phyloP scores from a whole-genome alignment of 2,329 filamentous ascomycete genomes.

The Fusarium sambucinum region DNA sequence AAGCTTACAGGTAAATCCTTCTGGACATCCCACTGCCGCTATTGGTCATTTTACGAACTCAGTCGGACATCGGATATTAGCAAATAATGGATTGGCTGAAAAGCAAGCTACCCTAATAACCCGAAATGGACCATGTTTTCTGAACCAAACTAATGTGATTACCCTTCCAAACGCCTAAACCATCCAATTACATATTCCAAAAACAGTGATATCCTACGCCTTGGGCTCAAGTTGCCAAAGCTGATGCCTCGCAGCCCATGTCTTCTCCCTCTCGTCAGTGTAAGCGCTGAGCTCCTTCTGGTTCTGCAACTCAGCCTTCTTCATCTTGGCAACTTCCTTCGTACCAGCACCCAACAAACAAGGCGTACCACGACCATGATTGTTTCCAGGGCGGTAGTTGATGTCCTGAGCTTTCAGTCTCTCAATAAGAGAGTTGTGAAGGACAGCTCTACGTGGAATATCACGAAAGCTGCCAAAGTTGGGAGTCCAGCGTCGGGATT shows the following conservation, averaged over 20 bases:
- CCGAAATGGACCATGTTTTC: background rate
- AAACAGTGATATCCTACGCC: background rate
- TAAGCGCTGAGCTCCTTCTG: background rate
- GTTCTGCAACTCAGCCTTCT: background rate
- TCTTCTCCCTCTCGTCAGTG: accelerated
- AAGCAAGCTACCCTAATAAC: accelerated
- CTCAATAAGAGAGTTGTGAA: conserved; percentile 1
- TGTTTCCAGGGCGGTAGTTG: background rate
- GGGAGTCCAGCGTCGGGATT: background rate
- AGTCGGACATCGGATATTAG: too few species aligned
- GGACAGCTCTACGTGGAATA: background rate
- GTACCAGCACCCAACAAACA: background rate
- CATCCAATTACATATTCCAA: background rate
- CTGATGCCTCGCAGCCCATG: background rate
- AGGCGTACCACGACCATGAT: background rate
- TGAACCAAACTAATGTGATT: accelerated
- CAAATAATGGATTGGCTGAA: too few species aligned
- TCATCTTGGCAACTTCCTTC: accelerated
- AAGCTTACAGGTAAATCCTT: background rate
- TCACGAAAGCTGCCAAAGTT: background rate
- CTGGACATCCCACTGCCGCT: too few species aligned
- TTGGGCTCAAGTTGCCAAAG: conserved; percentile 5
- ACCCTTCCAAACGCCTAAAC: background rate
- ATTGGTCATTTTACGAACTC: too few species aligned
- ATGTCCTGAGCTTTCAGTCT: accelerated